Evolutionary conservation across 495 filamentous ascomycete genomes (phyloP).

Genomic region (Talaromyces nanjingensis): DNA sequence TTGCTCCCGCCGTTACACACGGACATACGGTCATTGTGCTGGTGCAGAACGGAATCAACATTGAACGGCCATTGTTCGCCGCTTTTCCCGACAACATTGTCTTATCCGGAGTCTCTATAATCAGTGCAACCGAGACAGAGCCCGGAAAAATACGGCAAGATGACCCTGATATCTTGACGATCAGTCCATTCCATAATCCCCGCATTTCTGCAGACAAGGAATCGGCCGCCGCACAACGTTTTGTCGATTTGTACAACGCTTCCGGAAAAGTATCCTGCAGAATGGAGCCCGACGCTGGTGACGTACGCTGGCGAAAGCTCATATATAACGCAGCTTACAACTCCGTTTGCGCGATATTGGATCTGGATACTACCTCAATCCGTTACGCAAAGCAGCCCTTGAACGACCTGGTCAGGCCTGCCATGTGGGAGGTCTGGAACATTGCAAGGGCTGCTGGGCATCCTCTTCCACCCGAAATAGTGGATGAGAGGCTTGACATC

Average conservation of each 20-base stretch:
- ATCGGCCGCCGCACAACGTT: neutral
- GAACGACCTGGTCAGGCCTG: constrained; percentile 12
- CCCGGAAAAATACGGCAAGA: constrained; percentile 1
- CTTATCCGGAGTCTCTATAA: constrained; percentile 13
- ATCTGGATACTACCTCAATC: constrained; percentile 11
- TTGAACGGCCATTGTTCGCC: constrained; percentile 38
- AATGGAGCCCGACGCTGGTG: neutral
- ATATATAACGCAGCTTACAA: constrained; percentile 4
- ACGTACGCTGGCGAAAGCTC: constrained; percentile 5
- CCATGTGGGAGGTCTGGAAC: constrained; percentile 13
- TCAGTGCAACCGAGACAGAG: neutral
- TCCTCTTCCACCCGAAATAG: constrained; percentile 24
- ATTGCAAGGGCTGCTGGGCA: constrained; percentile 20
- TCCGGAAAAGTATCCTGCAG: neutral
- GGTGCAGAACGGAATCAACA: constrained; percentile 50
- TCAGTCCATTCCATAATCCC: constrained; percentile 3
- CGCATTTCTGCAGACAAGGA: neutral
- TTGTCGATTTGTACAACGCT: constrained; percentile 14
- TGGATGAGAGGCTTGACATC: constrained; percentile 24
- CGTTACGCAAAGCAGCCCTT: constrained; percentile 7
- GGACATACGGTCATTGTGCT: constrained; percentile 41
- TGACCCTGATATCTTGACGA: neutral
- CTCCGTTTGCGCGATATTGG: constrained; percentile 8
- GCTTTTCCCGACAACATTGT: constrained; percentile 40
- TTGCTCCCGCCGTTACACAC: constrained; percentile 65